Percentiles rank a stretch among this genome's conserved stretches.
Evolutionary conservation across 495 filamentous ascomycete genomes (phyloP).

Genomic region (Neurospora intermedia): DNA sequence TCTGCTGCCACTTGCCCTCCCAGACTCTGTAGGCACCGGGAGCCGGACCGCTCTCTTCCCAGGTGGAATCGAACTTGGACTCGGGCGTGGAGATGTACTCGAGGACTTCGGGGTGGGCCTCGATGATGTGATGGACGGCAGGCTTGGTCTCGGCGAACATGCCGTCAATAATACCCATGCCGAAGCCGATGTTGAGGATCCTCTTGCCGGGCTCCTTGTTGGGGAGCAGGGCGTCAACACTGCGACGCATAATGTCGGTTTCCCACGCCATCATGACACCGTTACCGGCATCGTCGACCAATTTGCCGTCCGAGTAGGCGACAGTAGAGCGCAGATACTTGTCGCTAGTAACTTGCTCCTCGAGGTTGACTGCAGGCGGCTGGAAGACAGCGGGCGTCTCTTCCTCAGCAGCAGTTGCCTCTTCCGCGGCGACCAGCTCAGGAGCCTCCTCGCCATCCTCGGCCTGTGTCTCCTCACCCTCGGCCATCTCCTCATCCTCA

Average conservation of each 20-base stretch:
- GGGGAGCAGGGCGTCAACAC: slow-evolving; percentile 42
- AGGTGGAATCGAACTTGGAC: slow-evolving; percentile 33
- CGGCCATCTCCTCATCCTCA: slow-evolving; percentile 45
- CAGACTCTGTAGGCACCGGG: slow-evolving; percentile 36
- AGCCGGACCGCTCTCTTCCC: slow-evolving; percentile 30
- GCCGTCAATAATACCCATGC: slow-evolving; percentile 91
- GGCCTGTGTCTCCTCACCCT: slow-evolving; percentile 27
- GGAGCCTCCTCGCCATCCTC: slow-evolving; percentile 34
- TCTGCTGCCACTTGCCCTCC: slow-evolving; percentile 71
- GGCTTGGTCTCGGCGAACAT: slow-evolving; percentile 66
- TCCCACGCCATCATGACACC: slow-evolving; percentile 99
- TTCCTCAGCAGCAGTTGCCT: slow-evolving; percentile 7
- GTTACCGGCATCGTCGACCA: slow-evolving; percentile 73
- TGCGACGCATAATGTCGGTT: slow-evolving; percentile 73
- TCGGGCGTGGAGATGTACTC: slow-evolving; percentile 44
- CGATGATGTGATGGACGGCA: slow-evolving; percentile 70
- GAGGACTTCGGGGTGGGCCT: slow-evolving; percentile 80
- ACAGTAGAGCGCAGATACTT: slow-evolving; percentile 70
- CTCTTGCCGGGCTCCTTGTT: slow-evolving; percentile 43
- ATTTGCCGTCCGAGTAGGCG: slow-evolving; percentile 58
- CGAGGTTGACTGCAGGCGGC: slow-evolving; percentile 17
- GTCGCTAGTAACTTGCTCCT: slow-evolving; percentile 45
- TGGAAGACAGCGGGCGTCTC: slow-evolving; percentile 21
- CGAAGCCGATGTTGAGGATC: slow-evolving; percentile 86
- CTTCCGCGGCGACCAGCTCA: slow-evolving; percentile 16